phyloP scores from a whole-genome alignment of 202 grass and related monocot species.

The Panicum hallii region DNA sequence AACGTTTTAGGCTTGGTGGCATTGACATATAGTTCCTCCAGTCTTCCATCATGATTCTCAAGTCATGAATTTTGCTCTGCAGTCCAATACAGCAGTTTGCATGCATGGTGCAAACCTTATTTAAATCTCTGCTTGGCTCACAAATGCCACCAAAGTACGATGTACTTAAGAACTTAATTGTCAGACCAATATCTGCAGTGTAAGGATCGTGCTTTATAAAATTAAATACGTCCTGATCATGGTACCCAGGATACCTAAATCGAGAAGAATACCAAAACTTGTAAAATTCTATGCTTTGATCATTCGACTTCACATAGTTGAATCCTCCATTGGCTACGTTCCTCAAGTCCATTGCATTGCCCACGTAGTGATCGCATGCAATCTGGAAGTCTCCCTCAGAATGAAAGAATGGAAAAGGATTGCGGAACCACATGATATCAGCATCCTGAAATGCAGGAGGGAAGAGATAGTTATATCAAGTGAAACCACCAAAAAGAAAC shows the following conservation, averaged over 20 bases:
- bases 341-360: conserved; percentile 71
- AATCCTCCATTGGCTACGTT: conserved; percentile 77
- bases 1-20: conserved; percentile 53
- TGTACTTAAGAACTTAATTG: conserved; percentile 78
- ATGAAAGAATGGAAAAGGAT: conserved; percentile 73
- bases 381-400: conserved; percentile 72
- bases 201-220: conserved; percentile 72
- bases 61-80: conserved; percentile 67
- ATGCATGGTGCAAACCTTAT: conserved; percentile 79
- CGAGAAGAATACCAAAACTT: conserved; percentile 74
- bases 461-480: conserved; percentile 14
- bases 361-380: conserved; percentile 77
- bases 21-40: conserved; percentile 78
- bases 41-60: conserved; percentile 70
- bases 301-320: conserved; percentile 77
- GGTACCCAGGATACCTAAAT: conserved; percentile 72
- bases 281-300: conserved; percentile 80
- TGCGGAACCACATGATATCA: conserved; percentile 79
- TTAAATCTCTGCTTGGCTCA: conserved; percentile 67
- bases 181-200: conserved; percentile 61
- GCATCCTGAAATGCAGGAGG: conserved; percentile 66
- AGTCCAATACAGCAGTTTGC: conserved; percentile 75
- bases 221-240: conserved; percentile 86
- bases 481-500: background rate
- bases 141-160: conserved; percentile 75